A percentile compares a stretch with the other conserved stretches of the same genome.
These are phyloP conservation scores for Dissophora ornata DNA, from an alignment of 192 early-diverging fungal genomes.

Conservation along the genomic window DNA sequence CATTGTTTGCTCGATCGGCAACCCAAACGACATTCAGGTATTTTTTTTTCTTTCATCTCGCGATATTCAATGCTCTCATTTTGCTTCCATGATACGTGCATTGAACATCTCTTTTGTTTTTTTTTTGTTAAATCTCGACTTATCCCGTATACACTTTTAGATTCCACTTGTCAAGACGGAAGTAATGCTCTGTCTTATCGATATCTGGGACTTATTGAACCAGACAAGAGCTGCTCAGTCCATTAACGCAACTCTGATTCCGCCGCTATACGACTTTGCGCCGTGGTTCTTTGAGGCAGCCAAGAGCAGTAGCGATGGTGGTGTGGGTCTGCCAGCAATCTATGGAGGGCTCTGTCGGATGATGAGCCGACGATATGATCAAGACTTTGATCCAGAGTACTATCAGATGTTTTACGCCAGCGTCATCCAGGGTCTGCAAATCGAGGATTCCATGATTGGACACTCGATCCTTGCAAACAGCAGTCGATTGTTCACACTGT, in stretches of 20 bases:
- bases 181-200: slow-evolving; percentile 72
- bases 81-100: background rate
- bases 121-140: too few species aligned
- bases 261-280: slow-evolving; percentile 78
- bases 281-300: slow-evolving; percentile 82
- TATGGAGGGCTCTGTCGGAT: slow-evolving; percentile 78
- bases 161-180: slow-evolving; percentile 69
- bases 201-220: slow-evolving; percentile 74
- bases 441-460: slow-evolving; percentile 67
- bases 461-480: slow-evolving; percentile 77
- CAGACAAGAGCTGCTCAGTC: slow-evolving; percentile 47
- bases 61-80: background rate
- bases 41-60: too few species aligned
- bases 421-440: slow-evolving; percentile 70
- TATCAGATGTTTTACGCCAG: slow-evolving; percentile 78
- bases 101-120: too few species aligned
- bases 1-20: slow-evolving; percentile 79
- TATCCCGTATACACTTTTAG: too few species aligned
- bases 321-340: slow-evolving; percentile 72
- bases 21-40: slow-evolving; percentile 77
- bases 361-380: slow-evolving; percentile 82
- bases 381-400: slow-evolving; percentile 64
- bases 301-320: slow-evolving; percentile 64
- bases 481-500: slow-evolving; percentile 71
- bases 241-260: slow-evolving; percentile 56